Evolutionary conservation across 768 basidiomycete genomes (phyloP), one percentile per base, ranked within the genome.

Genomic region (Pleurotus ostreatus): DNA sequence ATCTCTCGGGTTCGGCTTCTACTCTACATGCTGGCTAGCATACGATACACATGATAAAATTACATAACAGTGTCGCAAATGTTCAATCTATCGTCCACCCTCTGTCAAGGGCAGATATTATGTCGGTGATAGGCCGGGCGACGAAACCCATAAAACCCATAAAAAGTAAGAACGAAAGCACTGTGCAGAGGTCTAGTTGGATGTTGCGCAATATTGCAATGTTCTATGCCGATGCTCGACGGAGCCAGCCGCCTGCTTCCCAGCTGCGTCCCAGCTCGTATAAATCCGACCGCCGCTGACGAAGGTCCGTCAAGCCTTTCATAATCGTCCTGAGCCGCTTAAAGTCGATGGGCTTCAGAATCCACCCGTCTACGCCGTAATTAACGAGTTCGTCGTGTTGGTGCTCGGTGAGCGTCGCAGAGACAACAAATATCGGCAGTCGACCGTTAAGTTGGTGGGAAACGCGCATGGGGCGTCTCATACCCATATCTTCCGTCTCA

Each of bases 271-370:
- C 82, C 1, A 72, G 65, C 7, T 60, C 65, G 63, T 86, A 86
- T 0, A 83, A 65, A 61, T 89, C 83, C 5, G 62, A 65, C 25
- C 68, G 61, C 22, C 88, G 79, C 61, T 83, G 80, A 1, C 57
- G 58, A 0, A 68, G 65, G 59, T 89, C 82, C 3, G 73, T 75
- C 12, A 89, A 76, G 0, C 88, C 89, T 9, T 72, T 68, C 18
- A 93, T 66, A 30, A 94, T 73, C 2, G 68, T 64, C 20, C 76
- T 68, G 9, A 92, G 75, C 12, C 90, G 76, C 59, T 82, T 80
- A 68, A 89, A 92, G 66, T 91, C 85, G 60, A 92, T 84, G 0
- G 90, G 92, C 68, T 92, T 92, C 59, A 92, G 71, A 15, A 91
- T 81, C 89, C 89, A 94, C 3, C 90, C 91, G 65, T 91, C 88